Percentiles rank a stretch among this genome's conserved stretches.
These are phyloP conservation scores for Melanogaster broomeanus DNA, from an alignment of 768 basidiomycete genomes.

Conservation along the genomic window DNA sequence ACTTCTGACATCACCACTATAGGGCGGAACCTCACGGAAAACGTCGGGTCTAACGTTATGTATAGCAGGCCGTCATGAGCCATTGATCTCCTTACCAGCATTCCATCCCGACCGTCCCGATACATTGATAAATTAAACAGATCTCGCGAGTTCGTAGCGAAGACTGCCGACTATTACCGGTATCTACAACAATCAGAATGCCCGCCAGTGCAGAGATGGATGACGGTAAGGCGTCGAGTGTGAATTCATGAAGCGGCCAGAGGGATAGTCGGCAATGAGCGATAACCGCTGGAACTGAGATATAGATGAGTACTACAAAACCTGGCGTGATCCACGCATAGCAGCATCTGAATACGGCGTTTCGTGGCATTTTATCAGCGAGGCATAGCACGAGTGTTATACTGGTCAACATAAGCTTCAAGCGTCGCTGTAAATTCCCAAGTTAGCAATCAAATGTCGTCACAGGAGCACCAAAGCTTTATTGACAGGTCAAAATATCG, in stretches of 20 bases:
- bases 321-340: slow-evolving; percentile 67
- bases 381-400: slow-evolving; percentile 67
- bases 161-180: slow-evolving; percentile 58
- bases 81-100: slow-evolving; percentile 22
- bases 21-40: too few relatives aligned
- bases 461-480: not conserved
- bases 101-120: slow-evolving; percentile 61
- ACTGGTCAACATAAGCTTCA: slow-evolving; percentile 81
- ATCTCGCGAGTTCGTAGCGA: not conserved
- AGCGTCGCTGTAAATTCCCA: slow-evolving; percentile 52
- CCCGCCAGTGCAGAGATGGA: not conserved
- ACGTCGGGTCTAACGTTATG: too few relatives aligned
- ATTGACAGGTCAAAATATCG: slow-evolving; percentile 76
- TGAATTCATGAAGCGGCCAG: too few relatives aligned
- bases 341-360: slow-evolving; percentile 63
- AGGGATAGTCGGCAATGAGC: too few relatives aligned
- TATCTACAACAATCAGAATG: slow-evolving; percentile 39
- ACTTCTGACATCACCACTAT: too few relatives aligned
- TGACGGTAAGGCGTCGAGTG: too few relatives aligned
- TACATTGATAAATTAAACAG: not conserved
- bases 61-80: not conserved
- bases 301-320: slow-evolving; percentile 29
- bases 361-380: slow-evolving; percentile 45
- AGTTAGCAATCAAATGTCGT: not conserved
- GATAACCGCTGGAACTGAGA: too few relatives aligned